Evolutionary conservation across 1,284 basidiomycete genomes (phyloP), one percentile per base, ranked within the genome.

Genomic region (Vanrija sp.): DNA sequence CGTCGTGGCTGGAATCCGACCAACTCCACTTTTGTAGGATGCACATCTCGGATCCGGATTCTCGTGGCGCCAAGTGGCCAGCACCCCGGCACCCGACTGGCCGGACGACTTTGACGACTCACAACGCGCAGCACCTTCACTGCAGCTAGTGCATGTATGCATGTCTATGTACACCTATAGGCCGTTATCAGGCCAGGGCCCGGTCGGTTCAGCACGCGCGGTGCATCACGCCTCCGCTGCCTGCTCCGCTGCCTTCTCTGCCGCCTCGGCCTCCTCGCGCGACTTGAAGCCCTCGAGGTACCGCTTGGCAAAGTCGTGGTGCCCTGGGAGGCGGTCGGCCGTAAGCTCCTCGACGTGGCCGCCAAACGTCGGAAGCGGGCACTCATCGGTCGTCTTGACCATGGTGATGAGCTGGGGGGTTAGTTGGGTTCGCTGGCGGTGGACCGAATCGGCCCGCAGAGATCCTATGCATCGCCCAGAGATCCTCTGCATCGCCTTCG

Each of bases 381-480:
- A 72, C 57, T 75, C 72, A 47, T 78, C 67, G 14, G 72, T 54
- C 0, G 77, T 79, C 76, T 93, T 96, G 54, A 83, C 84, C 68
- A 97, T 86, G 9, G 93, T 97, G 52, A 97, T 88, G 24, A 97
- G 79, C 89, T 94, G 64, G 27, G 18, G 27, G 19, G 49, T 56
- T 37, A 50, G 51, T 10, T 5, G 19, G 20, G 16, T 22, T 25
- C 18, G 6, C 3, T n/a, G 24, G 24, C 9, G 9, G 5, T 25
- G 35, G 6, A 4, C 15, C 15, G 2, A 18, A 7, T 37, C n/a
- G 12, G 20, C 19, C n/a, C 23, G 16, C 15, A 4, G 37, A 47
- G 16, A 16, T 22, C 37, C 16, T 5, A 23, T 49, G 7, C 8
- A 16, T 18, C 6, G 14, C 18, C 19, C 15, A 18, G 16, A n/a